Evolutionary conservation across 208 protist species (phyloP).

Genomic region (Zelonia costaricensis): DNA sequence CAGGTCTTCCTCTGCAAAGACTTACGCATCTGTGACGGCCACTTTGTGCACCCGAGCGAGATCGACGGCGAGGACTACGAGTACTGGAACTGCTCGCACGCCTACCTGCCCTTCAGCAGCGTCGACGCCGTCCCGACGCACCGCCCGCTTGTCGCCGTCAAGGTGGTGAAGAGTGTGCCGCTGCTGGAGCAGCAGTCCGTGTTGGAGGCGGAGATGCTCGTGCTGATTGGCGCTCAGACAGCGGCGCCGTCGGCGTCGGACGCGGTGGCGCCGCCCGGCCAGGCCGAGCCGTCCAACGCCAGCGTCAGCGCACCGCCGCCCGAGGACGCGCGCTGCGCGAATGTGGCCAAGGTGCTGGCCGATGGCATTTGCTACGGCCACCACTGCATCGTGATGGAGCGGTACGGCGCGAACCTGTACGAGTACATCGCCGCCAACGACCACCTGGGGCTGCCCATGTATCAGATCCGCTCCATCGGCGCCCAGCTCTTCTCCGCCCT

Average conservation of each 20-base stretch:
- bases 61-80: conserved; percentile 79
- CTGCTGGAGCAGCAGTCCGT: conserved; percentile 80
- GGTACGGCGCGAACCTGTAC: conserved; percentile 92
- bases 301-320: conserved; percentile 33
- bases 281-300: no score
- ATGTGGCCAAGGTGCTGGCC: conserved; percentile 69
- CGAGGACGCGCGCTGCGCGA: conserved; percentile 59
- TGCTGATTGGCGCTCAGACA: conserved; percentile 72
- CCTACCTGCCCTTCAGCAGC: conserved; percentile 76
- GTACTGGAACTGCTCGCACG: conserved; percentile 86
- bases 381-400: conserved; percentile 92
- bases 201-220: conserved; percentile 86
- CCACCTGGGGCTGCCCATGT: conserved; percentile 81
- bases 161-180: conserved; percentile 81
- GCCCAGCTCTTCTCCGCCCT: conserved; percentile 93
- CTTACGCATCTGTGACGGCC: conserved; percentile 62
- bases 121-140: conserved; percentile 56
- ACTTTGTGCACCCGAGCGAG: conserved; percentile 69
- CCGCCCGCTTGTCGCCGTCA: conserved; percentile 75
- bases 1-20: conserved; percentile 90
- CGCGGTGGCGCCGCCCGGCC: background rate
- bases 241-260: conserved; percentile 3
- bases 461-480: conserved; percentile 85
- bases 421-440: conserved; percentile 82
- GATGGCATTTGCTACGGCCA: conserved; percentile 82